Evolutionary conservation across 1,284 basidiomycete genomes (phyloP), one percentile per base, ranked within the genome.

Genomic region (Ustilago shanxiensis): DNA sequence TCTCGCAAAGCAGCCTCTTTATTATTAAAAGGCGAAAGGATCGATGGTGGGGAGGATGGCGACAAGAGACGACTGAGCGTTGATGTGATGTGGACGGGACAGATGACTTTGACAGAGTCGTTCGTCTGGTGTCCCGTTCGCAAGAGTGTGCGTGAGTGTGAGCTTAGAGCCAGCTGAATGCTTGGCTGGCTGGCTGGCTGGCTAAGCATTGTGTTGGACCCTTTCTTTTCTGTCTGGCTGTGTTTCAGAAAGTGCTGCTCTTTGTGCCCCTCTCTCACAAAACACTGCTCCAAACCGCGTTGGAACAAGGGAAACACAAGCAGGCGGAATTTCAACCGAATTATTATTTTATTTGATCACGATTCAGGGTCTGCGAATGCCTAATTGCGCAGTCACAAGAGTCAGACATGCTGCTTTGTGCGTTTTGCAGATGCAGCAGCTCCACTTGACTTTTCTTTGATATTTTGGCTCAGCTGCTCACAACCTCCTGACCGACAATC

Each of bases 301-400:
- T 20, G 13, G 18, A 18, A 2, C 37, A 11, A 14, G 37, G 6
- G 6, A 33, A 33, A n/a, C n/a, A n/a, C n/a, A n/a, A n/a, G n/a
- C n/a, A n/a, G n/a, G n/a, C 6, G 31, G 5, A 7, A 39, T 14
- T 39, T 39, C 37, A 13, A 18, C 37, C 2, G 18, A 4, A 39
- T 5, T 20, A 20, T 37, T 41, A 24, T 33, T 5, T 14, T 24
- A 20, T 13, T 14, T 35, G 10, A 20, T 52, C 39, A 49, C 28
- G 26, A 41, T 65, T 65, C 49, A 65, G 63, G 57, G 57, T 66
- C 63, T 49, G n/a, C 22, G n/a, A n/a, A 35, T 52, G n/a, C 26
- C 24, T 18, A 20, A 24, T 52, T 45, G 49, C 49, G 57, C 57
- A 59, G 57, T 29, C 45, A 49, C 45, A 49, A 6, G 1, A 20